Percentiles rank a stretch among this genome's conserved stretches.
Evolutionary conservation across 2,329 filamentous ascomycete genomes (phyloP).

Genomic region (Aspergillus japonicus): DNA sequence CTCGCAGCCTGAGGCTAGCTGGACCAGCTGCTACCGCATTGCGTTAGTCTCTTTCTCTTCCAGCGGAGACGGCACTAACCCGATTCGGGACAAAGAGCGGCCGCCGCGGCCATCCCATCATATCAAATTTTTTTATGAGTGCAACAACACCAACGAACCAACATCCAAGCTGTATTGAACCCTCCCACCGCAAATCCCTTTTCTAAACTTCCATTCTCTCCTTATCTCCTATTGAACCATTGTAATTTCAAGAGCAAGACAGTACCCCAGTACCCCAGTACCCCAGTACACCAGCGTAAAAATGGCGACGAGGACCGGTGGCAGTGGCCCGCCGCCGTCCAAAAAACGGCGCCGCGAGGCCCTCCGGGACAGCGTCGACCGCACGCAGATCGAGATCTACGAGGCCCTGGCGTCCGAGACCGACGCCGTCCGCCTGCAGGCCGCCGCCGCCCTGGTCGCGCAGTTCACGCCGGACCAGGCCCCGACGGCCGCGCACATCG

Average conservation of each 20-base stretch:
- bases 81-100: slow-evolving; percentile 10
- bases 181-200: too few relatives aligned
- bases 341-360: slow-evolving; percentile 44
- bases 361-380: slow-evolving; percentile 38
- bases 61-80: slow-evolving; percentile 20
- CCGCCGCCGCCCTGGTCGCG: slow-evolving; percentile 44
- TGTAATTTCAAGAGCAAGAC: too few relatives aligned
- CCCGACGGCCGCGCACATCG: slow-evolving; percentile 41
- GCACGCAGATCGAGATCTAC: slow-evolving; percentile 50
- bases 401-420: slow-evolving; percentile 50
- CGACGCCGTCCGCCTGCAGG: slow-evolving; percentile 47
- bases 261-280: too few relatives aligned
- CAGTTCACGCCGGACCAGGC: slow-evolving; percentile 45
- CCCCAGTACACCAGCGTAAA: too few relatives aligned
- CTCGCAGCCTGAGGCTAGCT: too few relatives aligned
- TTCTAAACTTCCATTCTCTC: too few relatives aligned
- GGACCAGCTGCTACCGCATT: too few relatives aligned
- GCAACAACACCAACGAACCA: too few relatives aligned
- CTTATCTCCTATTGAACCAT: too few relatives aligned
- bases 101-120: slow-evolving; percentile 3
- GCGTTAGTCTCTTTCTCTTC: too few relatives aligned
- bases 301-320: slow-evolving; percentile 26
- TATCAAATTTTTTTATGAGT: slow-evolving; percentile 11
- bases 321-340: slow-evolving; percentile 1
- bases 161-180: too few relatives aligned